These are phyloP conservation scores for Rhodotorula graminis DNA, from an alignment of 768 basidiomycete genomes.

Conservation along the genomic window DNA sequence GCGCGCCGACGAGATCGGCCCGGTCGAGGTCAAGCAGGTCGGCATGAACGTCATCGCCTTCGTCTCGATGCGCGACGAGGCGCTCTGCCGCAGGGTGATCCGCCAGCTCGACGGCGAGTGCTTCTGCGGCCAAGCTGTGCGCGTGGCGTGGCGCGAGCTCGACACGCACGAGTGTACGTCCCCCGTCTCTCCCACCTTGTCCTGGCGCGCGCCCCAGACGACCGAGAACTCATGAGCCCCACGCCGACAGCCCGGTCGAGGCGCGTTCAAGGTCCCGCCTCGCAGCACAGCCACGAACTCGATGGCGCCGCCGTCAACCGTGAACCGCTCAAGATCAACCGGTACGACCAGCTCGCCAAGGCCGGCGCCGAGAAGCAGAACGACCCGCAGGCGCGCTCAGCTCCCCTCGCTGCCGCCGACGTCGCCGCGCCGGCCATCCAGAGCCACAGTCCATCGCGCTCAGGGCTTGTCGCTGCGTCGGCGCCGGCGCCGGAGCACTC, in stretches of 20 bases:
- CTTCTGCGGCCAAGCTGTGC: background rate
- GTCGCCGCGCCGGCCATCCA: too few relatives aligned
- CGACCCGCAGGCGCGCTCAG: too few relatives aligned
- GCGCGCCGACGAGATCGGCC: background rate
- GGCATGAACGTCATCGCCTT: background rate
- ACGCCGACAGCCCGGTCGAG: background rate
- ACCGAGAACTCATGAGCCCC: background rate
- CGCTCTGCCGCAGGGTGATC: background rate
- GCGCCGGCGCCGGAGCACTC: too few relatives aligned
- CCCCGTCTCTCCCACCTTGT: too few relatives aligned
- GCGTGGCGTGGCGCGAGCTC: background rate
- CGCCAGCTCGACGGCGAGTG: constrained; percentile 2
- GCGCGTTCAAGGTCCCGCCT: too few relatives aligned
- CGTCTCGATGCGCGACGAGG: background rate
- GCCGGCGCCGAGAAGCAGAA: too few relatives aligned
- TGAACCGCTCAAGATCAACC: background rate
- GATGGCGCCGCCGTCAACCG: background rate
- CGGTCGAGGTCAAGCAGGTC: background rate
- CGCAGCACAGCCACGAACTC: too few relatives aligned
- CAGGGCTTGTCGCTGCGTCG: too few relatives aligned
- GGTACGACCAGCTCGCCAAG: background rate
- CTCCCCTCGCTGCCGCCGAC: too few relatives aligned
- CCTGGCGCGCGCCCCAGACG: too few relatives aligned
- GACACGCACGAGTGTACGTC: background rate
- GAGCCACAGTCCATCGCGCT: too few relatives aligned